A percentile compares a stretch with the other conserved stretches of the same genome.
These are phyloP conservation scores for Hygrophoropsis aurantiaca DNA, from an alignment of 768 basidiomycete genomes.

Conservation along the genomic window DNA sequence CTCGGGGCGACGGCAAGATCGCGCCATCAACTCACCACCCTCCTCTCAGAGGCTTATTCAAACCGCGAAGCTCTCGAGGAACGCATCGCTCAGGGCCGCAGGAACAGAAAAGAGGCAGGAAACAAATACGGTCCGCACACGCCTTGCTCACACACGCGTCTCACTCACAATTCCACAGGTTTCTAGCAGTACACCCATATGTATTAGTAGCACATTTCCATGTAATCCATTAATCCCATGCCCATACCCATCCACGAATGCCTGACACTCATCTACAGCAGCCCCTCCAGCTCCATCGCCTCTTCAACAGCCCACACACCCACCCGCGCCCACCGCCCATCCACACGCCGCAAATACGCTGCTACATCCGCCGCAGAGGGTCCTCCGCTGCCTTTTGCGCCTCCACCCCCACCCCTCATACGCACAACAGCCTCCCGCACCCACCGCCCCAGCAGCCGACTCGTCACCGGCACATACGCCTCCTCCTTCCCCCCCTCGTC, in stretches of 20 bases:
- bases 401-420: slow-evolving; percentile 22
- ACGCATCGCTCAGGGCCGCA: slow-evolving; percentile 75
- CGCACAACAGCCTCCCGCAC: slow-evolving; percentile 47
- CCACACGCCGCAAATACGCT: slow-evolving; percentile 42
- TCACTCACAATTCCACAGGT: not conserved
- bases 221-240: slow-evolving; percentile 16
- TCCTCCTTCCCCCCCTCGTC: slow-evolving; percentile 60
- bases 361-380: slow-evolving; percentile 39
- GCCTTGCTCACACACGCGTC: too few species aligned
- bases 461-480: slow-evolving; percentile 62
- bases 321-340: slow-evolving; percentile 65
- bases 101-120: slow-evolving; percentile 86
- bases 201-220: slow-evolving; percentile 18
- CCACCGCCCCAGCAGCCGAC: slow-evolving; percentile 44
- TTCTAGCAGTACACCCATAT: not conserved
- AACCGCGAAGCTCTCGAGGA: slow-evolving; percentile 85
- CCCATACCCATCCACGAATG: slow-evolving; percentile 15
- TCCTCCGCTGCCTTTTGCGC: slow-evolving; percentile 12
- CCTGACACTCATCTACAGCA: not conserved
- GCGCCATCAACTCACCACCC: slow-evolving; percentile 76
- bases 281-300: slow-evolving; percentile 41
- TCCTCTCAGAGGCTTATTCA: slow-evolving; percentile 79
- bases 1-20: slow-evolving; percentile 66
- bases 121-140: slow-evolving; percentile 77
- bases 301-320: slow-evolving; percentile 67